Base-by-base conservation (phyloP, 2,329 filamentous ascomycete genomes). In the Penicillium carneum region DNA sequence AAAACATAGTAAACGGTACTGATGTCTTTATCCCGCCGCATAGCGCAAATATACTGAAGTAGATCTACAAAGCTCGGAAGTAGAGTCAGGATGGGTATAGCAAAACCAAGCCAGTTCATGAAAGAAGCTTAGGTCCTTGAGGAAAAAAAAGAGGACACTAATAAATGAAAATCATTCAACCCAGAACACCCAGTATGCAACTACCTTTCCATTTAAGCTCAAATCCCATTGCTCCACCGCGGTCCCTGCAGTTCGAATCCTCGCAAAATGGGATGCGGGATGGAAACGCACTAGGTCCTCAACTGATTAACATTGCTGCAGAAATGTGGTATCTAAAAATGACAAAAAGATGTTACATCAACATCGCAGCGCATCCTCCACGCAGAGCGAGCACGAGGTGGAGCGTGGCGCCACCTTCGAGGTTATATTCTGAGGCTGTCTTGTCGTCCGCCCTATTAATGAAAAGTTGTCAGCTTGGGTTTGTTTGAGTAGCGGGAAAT, bases 381-480 rank as follows among this genome's bases (percentile, higher is more conserved):
- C 95, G 88, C 63, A 99, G 88, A 45, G 95, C 96, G 69, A 99
- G 88, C 53, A 99, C 95, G 75, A 99, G 84, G 84, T 99, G 95
- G 71, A 99, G 84, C 38, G 94, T 99, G 64, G 93, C 92, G 61
- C 95, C 95, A 57, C 92, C 92, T 77, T 95, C 91, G 64, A 99
- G 91, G 67, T 87, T 87, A 79, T 98, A 98, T 72, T 98, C 94
- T 57, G 85, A 83, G 7, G 95, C 94, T 11, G 92, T 94, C 81
- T 97, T 97, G 72, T 98, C 94, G 76, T 99, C 95, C 75, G 88
- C 88, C 93, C 94, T 98, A 67, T 64, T 50, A 39, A 23, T 38
- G 45, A 57, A 34, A 34, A n/a, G 9, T 8, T 49, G 49, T 64
- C 38, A 62, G 49, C 46, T 23, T 20, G 39, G 20, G 9, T n/a